Percentiles rank a stretch among this genome's conserved stretches.
Conservation (phyloP, 2,329 filamentous ascomycete species). For the Chaetothyriales sp. region DNA sequence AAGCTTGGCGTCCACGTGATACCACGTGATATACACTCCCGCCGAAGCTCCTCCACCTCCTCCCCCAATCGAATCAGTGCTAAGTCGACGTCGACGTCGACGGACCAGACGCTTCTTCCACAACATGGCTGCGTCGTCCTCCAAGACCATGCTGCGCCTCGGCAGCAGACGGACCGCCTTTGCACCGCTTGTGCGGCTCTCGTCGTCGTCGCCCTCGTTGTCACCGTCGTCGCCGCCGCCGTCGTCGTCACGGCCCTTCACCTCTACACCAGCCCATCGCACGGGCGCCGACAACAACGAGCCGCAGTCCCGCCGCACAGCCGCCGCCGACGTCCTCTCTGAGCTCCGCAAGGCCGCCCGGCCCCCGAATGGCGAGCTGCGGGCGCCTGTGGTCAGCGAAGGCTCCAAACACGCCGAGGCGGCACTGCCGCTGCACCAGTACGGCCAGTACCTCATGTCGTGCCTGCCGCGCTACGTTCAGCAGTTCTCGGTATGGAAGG, state of each 20-base stretch:
- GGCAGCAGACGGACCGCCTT: slow-evolving; percentile 28
- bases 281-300: slow-evolving; percentile 6
- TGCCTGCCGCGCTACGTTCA: slow-evolving; percentile 96
- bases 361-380: slow-evolving; percentile 46
- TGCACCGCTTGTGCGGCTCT: slow-evolving; percentile 13
- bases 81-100: neutral
- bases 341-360: slow-evolving; percentile 53
- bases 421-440: slow-evolving; percentile 77
- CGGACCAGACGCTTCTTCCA: slow-evolving; percentile 12
- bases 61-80: too few relatives aligned
- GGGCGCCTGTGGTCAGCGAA: slow-evolving; percentile 73
- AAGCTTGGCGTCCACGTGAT: too few relatives aligned
- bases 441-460: slow-evolving; percentile 92
- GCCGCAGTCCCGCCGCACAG: slow-evolving; percentile 11
- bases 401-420: slow-evolving; percentile 85
- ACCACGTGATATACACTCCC: too few relatives aligned
- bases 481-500: slow-evolving; percentile 99
- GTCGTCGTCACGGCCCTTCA: slow-evolving; percentile 24
- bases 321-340: slow-evolving; percentile 45
- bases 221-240: slow-evolving; percentile 24
- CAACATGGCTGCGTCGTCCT: slow-evolving; percentile 28
- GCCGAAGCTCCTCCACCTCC: too few relatives aligned
- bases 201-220: slow-evolving; percentile 1
- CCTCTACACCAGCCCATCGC: slow-evolving; percentile 19
- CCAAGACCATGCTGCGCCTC: slow-evolving; percentile 33